A percentile compares a stretch with the other conserved stretches of the same genome.
These are phyloP conservation scores for Kwoniella dendrophila DNA, from an alignment of 768 basidiomycete genomes.

Conservation along the genomic window DNA sequence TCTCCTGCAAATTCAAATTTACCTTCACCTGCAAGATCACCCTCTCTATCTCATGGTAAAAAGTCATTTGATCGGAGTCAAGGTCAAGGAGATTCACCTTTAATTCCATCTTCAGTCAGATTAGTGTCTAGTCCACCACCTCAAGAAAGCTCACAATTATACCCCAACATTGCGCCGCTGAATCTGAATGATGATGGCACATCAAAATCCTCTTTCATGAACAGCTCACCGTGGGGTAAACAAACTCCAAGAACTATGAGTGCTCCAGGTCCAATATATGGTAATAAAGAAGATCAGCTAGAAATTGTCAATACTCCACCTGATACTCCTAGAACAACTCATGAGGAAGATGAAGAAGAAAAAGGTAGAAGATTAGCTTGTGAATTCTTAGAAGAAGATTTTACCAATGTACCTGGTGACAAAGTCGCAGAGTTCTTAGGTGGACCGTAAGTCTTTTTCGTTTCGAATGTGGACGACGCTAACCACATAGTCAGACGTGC, in stretches of 20 bases:
- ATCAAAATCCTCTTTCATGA: constrained; percentile 6
- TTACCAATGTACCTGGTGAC: constrained; percentile 76
- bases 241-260: constrained; percentile 12
- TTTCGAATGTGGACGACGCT: no score
- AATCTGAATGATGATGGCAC: not conserved
- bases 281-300: constrained; percentile 12
- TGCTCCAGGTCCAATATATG: not conserved
- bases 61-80: constrained; percentile 1
- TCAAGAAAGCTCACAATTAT: not conserved
- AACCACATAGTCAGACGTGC: no score
- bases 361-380: constrained; percentile 72
- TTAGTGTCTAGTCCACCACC: constrained; percentile 6
- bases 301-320: constrained; percentile 19
- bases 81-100: constrained; percentile 8
- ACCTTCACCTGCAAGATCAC: constrained; percentile 6
- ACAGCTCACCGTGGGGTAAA: constrained; percentile 19
- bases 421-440: constrained; percentile 98
- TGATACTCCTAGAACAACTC: constrained; percentile 4
- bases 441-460: constrained; percentile 68
- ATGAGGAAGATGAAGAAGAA: constrained; percentile 49
- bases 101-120: constrained; percentile 16
- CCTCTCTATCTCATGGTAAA: not conserved
- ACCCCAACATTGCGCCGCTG: not conserved
- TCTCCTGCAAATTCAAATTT: not conserved
- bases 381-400: constrained; percentile 84